These are phyloP conservation scores for Crucihimalaya himalaica DNA, from an alignment of 345 rosid species.

Conservation along the genomic window DNA sequence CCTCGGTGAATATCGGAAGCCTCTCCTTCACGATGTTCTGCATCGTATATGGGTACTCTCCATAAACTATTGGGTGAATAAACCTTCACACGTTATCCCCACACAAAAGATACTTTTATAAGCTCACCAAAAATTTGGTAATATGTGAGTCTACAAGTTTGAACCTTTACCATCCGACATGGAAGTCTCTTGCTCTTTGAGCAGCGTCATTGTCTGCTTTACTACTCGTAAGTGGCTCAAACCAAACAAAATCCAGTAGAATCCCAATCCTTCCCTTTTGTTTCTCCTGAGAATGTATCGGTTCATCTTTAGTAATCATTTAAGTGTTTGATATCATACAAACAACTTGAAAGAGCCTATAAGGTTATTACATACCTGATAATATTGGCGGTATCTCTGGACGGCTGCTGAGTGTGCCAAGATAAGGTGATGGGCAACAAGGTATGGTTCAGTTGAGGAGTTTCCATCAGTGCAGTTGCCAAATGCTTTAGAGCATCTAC, in stretches of 20 bases:
- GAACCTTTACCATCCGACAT: slow-evolving; percentile 76
- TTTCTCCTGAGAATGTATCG: slow-evolving; percentile 45
- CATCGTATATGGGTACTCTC: slow-evolving; percentile 88
- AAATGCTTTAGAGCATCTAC: slow-evolving; percentile 80
- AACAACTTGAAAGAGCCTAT: background rate
- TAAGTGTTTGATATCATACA: background rate
- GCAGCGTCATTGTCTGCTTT: slow-evolving; percentile 87
- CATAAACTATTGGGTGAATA: slow-evolving; percentile 91
- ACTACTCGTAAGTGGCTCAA: slow-evolving; percentile 86
- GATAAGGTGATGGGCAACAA: slow-evolving; percentile 82
- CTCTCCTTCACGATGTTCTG: slow-evolving; percentile 67
- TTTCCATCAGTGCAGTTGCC: slow-evolving; percentile 86
- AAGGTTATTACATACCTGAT: slow-evolving; percentile 45
- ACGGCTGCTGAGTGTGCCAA: slow-evolving; percentile 79
- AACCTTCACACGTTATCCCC: slow-evolving; percentile 52
- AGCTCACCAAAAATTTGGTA: background rate
- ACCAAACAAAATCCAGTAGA: slow-evolving; percentile 93
- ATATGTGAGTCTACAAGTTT: background rate
- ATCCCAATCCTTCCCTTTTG: slow-evolving; percentile 93
- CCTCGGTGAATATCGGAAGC: slow-evolving; percentile 76
- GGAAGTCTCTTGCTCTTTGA: slow-evolving; percentile 96
- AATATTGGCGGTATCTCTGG: slow-evolving; percentile 74
- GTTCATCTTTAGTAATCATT: background rate
- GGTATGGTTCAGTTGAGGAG: slow-evolving; percentile 89
- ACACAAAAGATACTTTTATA: background rate